phyloP scores from a whole-genome alignment of 192 early-diverging fungal genomes.

The Kickxella alabastrina region DNA sequence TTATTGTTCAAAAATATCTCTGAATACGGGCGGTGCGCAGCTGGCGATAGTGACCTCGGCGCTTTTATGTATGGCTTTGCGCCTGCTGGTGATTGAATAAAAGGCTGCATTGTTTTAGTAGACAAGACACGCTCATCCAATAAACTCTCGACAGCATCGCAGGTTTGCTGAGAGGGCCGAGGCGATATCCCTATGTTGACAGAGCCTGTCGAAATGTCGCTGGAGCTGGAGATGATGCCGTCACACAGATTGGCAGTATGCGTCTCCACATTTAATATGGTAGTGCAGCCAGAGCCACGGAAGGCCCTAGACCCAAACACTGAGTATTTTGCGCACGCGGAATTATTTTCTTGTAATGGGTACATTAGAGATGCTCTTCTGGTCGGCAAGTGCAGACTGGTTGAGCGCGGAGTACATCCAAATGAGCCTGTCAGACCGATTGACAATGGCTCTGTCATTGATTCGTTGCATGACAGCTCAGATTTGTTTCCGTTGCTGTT shows the following conservation, averaged over 20 bases:
- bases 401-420: no score
- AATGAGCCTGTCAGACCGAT: no score
- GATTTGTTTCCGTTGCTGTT: neutral
- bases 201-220: neutral
- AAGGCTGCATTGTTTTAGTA: neutral
- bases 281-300: slow-evolving; percentile 2
- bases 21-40: slow-evolving; percentile 22
- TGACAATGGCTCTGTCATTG: no score
- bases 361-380: neutral
- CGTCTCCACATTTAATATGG: neutral
- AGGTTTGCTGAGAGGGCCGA: slow-evolving; percentile 28
- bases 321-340: neutral
- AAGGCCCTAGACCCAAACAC: slow-evolving; percentile 1
- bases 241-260: neutral
- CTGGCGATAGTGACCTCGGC: slow-evolving; percentile 1
- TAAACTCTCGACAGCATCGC: neutral
- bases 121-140: neutral
- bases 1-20: slow-evolving; percentile 23
- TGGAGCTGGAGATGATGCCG: neutral
- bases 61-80: no score
- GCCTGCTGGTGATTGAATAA: no score
- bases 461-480: no score
- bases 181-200: slow-evolving; percentile 2
- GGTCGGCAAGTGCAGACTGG: no score
- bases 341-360: neutral